Conservation (phyloP, 2,329 filamentous ascomycete species). For the Teratosphaeria destructans region DNA sequence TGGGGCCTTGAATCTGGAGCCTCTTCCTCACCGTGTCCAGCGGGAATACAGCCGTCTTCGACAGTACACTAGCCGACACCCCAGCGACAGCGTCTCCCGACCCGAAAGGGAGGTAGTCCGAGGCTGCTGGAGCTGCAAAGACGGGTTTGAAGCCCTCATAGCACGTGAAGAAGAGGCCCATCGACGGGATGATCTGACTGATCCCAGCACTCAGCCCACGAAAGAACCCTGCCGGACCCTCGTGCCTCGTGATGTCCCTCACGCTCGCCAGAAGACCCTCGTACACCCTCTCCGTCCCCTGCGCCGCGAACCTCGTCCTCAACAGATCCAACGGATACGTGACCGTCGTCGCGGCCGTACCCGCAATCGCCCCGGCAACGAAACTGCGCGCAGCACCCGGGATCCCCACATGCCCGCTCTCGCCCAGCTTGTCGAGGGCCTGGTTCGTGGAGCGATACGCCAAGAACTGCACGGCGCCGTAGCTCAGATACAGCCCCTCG, state of each 20-base stretch:
- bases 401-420: constrained; percentile 40
- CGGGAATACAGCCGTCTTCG: constrained; percentile 87
- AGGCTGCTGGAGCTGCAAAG: constrained; percentile 16
- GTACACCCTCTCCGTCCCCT: constrained; percentile 75
- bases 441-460: constrained; percentile 69
- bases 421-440: constrained; percentile 47
- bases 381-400: constrained; percentile 68
- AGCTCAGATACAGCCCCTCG: constrained; percentile 86
- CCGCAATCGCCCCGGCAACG: constrained; percentile 70
- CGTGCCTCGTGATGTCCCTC: constrained; percentile 59
- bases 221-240: constrained; percentile 76
- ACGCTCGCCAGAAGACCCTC: constrained; percentile 58
- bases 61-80: constrained; percentile 63
- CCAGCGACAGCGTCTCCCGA: constrained; percentile 77
- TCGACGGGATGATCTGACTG: constrained; percentile 84
- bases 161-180: constrained; percentile 88
- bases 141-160: constrained; percentile 62
- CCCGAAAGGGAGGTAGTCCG: constrained; percentile 50
- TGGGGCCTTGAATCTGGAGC: constrained; percentile 90
- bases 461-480: constrained; percentile 82
- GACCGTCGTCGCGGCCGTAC: constrained; percentile 66
- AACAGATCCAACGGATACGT: constrained; percentile 93
- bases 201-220: constrained; percentile 73
- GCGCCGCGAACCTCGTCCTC: constrained; percentile 91
- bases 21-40: constrained; percentile 87